These are phyloP conservation scores for Notholithocarpus densiflorus DNA, from an alignment of 306 rosid genomes.

Conservation along the genomic window DNA sequence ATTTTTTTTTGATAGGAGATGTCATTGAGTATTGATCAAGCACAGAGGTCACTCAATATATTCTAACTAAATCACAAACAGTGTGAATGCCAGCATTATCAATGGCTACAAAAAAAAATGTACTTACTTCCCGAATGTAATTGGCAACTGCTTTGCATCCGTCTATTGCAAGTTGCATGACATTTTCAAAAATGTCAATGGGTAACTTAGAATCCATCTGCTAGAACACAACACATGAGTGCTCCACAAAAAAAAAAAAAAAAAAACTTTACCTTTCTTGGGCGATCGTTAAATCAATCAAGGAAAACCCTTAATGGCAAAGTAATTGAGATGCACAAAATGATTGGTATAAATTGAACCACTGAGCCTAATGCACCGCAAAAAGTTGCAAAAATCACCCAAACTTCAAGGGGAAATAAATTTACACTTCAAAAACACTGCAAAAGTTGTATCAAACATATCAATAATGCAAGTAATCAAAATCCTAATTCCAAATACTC, in stretches of 20 bases:
- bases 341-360: neutral
- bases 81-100: neutral
- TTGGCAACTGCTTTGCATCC: slow-evolving; percentile 96
- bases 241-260: neutral
- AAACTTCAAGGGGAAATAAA: neutral
- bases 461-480: neutral
- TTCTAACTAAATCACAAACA: neutral
- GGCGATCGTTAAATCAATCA: neutral
- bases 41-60: neutral
- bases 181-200: slow-evolving; percentile 73
- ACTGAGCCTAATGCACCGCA: neutral
- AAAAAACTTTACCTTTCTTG: neutral
- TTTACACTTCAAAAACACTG: neutral
- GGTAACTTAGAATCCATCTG: slow-evolving; percentile 94
- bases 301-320: neutral
- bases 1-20: neutral
- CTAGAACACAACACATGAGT: slow-evolving; percentile 21
- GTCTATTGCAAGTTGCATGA: slow-evolving; percentile 83
- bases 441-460: neutral
- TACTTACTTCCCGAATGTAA: slow-evolving; percentile 66
- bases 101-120: neutral
- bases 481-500: neutral
- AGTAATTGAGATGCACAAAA: neutral
- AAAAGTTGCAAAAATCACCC: neutral
- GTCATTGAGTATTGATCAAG: neutral